Base-by-base conservation (phyloP, 1,139 yeast genomes). In the Tardiomyces depauwii region DNA sequence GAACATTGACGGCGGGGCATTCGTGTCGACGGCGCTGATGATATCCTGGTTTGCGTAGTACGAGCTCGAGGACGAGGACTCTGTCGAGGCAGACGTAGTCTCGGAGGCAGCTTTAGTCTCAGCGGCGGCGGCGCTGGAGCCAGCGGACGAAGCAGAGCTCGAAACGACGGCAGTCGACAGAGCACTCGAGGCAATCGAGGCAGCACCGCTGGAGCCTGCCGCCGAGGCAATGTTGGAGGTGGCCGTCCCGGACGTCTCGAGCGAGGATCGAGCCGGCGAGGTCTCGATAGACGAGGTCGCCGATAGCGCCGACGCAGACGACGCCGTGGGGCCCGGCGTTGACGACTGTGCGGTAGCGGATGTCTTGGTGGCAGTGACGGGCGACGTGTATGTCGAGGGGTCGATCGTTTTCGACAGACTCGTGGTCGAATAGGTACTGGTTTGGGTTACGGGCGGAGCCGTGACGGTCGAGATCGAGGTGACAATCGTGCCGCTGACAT, bases 1-100 rank as follows among this genome's bases (percentile, higher is more conserved):
- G 64, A 82, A 80, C 40, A 76, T 67, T 0, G 68, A 53, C 13
- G 71, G 68, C 25, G 86, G 85, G 6, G 66, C 68, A 18, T 59
- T 60, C 1, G 75, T 74, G 36, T 73, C 72, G 49, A 82, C 67
- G 2, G 74, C 68, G 11, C 61, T 52, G 60, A 81, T 80, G 42
- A 81, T 65, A 50, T 74, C 69, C 42, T 69, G 65, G 43, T 56
- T 47, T 33, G 53, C 48, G 49, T 53, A 52, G 48, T 53, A 55
- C 49, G 49, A 33, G 39, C 10, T 28, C 23, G 47, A 48, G 18
- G 52, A 46, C 16, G 54, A 42, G 18, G 47, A 36, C 10, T 52
- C 41, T 12, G 46, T 19, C 7, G 52, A 16, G 7, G 47, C 45
- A 18, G 47, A 39, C 25, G 50, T 28, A 13, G 52, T 6, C 5